Evolutionary conservation across 305 asterid species (phyloP).

Genomic region (Salvia sclarea): DNA sequence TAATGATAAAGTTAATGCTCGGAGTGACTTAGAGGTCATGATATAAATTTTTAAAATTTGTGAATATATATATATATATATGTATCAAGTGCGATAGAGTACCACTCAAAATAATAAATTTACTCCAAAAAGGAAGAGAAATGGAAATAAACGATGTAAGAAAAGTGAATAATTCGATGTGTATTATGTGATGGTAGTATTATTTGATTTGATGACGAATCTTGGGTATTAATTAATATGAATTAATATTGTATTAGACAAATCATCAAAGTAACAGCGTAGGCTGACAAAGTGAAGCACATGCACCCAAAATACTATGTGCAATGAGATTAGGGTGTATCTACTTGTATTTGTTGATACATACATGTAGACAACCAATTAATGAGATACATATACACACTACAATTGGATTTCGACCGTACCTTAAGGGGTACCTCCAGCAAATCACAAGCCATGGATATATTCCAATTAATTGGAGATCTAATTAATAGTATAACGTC

Average conservation of each 20-base stretch:
- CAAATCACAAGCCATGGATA: conserved; percentile 20
- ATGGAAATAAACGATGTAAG: background rate
- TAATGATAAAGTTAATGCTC: no score
- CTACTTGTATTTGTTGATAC: background rate
- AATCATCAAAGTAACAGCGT: conserved; percentile 43
- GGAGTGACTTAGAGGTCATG: no score
- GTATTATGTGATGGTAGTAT: background rate
- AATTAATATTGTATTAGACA: conserved; percentile 30
- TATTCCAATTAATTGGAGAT: conserved; percentile 31
- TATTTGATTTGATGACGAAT: conserved; percentile 22
- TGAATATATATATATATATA: no score
- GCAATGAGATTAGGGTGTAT: conserved; percentile 19
- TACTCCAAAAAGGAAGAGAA: background rate
- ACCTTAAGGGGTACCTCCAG: conserved; percentile 44
- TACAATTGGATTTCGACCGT: conserved; percentile 51
- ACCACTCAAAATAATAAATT: no score
- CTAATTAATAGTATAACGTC: background rate
- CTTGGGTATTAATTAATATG: conserved; percentile 8
- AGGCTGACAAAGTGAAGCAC: conserved; percentile 50
- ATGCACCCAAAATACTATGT: conserved; percentile 46
- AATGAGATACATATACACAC: background rate
- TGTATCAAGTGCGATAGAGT: no score
- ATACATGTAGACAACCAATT: background rate
- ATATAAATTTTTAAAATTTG: no score
- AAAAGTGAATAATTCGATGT: background rate